Conservation (phyloP, 2,329 filamentous ascomycete species). For the Pyrenochaeta sp. region DNA sequence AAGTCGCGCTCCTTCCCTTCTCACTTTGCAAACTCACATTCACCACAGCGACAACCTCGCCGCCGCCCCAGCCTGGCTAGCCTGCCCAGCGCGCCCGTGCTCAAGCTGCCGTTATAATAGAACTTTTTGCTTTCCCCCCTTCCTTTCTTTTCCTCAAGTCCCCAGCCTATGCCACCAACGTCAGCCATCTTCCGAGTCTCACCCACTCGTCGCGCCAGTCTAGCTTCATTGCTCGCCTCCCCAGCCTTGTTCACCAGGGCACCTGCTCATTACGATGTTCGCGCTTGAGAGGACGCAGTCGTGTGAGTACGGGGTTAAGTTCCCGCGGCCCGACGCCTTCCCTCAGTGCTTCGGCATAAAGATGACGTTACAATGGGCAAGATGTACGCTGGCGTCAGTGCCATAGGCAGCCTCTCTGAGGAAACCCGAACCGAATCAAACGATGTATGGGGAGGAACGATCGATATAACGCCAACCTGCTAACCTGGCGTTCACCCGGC, state of each 20-base stretch:
- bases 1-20: not conserved
- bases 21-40: not conserved
- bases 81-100: not conserved
- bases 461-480: no score
- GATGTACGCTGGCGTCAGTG: not conserved
- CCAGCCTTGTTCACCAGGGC: not conserved
- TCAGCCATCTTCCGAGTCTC: not conserved
- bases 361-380: not conserved
- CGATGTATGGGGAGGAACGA: not conserved
- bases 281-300: slow-evolving; percentile 1
- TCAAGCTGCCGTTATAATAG: not conserved
- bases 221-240: slow-evolving; percentile 5
- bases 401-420: not conserved
- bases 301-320: slow-evolving; percentile 3
- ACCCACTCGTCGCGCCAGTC: slow-evolving; percentile 1
- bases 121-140: not conserved
- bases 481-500: no score
- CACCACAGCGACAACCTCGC: not conserved
- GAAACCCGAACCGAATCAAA: not conserved
- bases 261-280: slow-evolving; percentile 1
- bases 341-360: not conserved
- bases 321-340: slow-evolving; percentile 6
- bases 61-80: not conserved
- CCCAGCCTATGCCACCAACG: not conserved
- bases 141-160: not conserved